phyloP scores from a whole-genome alignment of 495 filamentous ascomycete genomes.

The Chaetomium tenue region DNA sequence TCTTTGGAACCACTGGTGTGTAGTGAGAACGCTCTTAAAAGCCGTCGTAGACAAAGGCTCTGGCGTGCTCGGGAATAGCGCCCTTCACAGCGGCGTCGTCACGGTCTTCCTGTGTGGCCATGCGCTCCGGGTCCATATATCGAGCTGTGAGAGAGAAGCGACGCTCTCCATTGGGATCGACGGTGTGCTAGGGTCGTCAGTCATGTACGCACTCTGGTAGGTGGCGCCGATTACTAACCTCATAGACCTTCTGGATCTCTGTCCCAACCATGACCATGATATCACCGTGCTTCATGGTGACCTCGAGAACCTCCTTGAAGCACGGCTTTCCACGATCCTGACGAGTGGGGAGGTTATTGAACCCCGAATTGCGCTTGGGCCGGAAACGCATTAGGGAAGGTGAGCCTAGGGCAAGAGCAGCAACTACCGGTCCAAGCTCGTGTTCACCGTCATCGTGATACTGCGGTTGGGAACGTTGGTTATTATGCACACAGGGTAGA shows the following conservation, averaged over 20 bases:
- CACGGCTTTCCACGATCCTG: slow-evolving; percentile 25
- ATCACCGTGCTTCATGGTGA: slow-evolving; percentile 69
- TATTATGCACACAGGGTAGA: slow-evolving; percentile 31
- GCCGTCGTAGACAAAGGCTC: slow-evolving; percentile 32
- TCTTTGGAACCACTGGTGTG: no score
- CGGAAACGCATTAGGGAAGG: slow-evolving; percentile 66
- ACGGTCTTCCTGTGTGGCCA: slow-evolving; percentile 35
- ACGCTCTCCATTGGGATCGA: slow-evolving; percentile 55
- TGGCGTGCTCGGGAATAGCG: slow-evolving; percentile 34
- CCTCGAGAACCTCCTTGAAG: slow-evolving; percentile 37
- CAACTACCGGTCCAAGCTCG: slow-evolving; percentile 71
- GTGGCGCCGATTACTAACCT: slow-evolving; percentile 50
- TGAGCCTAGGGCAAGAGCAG: slow-evolving; percentile 70
- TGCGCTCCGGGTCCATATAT: slow-evolving; percentile 48
- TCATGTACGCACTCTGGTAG: not conserved
- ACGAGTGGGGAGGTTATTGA: slow-evolving; percentile 43
- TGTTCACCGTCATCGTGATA: slow-evolving; percentile 85
- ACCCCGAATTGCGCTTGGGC: slow-evolving; percentile 59
- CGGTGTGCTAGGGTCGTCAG: slow-evolving; percentile 56
- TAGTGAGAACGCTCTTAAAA: not conserved
- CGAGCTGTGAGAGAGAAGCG: slow-evolving; percentile 67
- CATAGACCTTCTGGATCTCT: slow-evolving; percentile 67
- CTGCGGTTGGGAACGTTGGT: slow-evolving; percentile 42
- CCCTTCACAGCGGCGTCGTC: slow-evolving; percentile 35
- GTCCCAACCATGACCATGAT: slow-evolving; percentile 79